These are phyloP conservation scores for Annulohypoxylon moriforme DNA, from an alignment of 495 filamentous ascomycete species.

Conservation along the genomic window DNA sequence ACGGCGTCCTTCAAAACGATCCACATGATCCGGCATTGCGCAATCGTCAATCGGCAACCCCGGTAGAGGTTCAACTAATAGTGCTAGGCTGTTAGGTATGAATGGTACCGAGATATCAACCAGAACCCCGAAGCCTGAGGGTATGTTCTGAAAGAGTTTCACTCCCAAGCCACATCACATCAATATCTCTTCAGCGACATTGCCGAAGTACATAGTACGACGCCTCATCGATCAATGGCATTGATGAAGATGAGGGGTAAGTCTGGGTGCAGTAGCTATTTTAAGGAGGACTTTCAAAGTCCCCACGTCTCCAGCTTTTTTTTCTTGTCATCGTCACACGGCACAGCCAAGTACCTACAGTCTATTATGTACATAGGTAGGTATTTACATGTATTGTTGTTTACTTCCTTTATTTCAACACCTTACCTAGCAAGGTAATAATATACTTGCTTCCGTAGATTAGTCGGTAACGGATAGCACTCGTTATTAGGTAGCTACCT, in stretches of 20 bases:
- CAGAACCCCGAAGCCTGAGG: constrained; percentile 1
- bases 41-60: constrained; percentile 23
- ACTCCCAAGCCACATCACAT: constrained; percentile 34
- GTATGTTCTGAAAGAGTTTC: constrained; percentile 20
- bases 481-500: constrained; percentile 5
- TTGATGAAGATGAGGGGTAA: constrained; percentile 36
- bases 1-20: constrained; percentile 8
- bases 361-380: no score
- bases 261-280: constrained; percentile 37
- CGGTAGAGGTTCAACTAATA: constrained; percentile 12
- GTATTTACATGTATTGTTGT: no score
- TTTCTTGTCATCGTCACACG: constrained; percentile 20
- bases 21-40: constrained; percentile 18
- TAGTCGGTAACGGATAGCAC: constrained; percentile 16
- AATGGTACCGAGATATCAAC: constrained; percentile 2
- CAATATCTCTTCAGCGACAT: constrained; percentile 14
- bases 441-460: constrained; percentile 8
- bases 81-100: not conserved
- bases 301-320: constrained; percentile 39
- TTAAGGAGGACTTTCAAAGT: constrained; percentile 28
- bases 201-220: constrained; percentile 3
- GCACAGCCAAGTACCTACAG: constrained; percentile 20
- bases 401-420: not conserved
- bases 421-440: not conserved
- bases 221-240: constrained; percentile 26